Evolutionary conservation across 106 monocot genomes (phyloP).

Genomic region (Posidonia australis): DNA sequence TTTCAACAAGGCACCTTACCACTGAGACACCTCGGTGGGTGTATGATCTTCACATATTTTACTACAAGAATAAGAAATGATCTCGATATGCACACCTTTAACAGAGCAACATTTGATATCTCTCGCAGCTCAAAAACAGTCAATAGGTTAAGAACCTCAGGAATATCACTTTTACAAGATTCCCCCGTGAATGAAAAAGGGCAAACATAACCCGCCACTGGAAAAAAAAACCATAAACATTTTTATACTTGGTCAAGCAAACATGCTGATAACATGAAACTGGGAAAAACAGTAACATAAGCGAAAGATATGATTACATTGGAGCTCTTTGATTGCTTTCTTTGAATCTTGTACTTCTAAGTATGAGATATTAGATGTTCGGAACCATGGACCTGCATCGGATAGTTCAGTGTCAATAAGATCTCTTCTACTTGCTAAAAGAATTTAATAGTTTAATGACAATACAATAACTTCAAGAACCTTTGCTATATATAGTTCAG

Average conservation of each 20-base stretch:
- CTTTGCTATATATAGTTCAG: no score
- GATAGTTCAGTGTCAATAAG: neutral
- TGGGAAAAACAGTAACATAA: neutral
- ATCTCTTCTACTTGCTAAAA: neutral
- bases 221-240: slow-evolving; percentile 8
- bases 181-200: slow-evolving; percentile 22
- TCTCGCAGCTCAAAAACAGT: slow-evolving; percentile 59
- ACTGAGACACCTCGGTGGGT: no score
- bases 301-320: slow-evolving; percentile 23
- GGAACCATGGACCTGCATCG: slow-evolving; percentile 83
- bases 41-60: no score
- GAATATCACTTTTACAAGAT: slow-evolving; percentile 29
- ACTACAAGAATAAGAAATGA: neutral
- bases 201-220: slow-evolving; percentile 62
- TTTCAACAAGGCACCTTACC: no score
- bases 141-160: slow-evolving; percentile 57
- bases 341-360: slow-evolving; percentile 54
- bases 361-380: slow-evolving; percentile 56
- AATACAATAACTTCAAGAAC: no score
- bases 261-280: neutral
- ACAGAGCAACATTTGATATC: slow-evolving; percentile 16
- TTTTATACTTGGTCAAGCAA: neutral
- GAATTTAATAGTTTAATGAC: no score
- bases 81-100: slow-evolving; percentile 11
- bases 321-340: slow-evolving; percentile 56